These are phyloP conservation scores for Inga leiocalycina DNA, from an alignment of 306 rosid genomes.

Conservation along the genomic window DNA sequence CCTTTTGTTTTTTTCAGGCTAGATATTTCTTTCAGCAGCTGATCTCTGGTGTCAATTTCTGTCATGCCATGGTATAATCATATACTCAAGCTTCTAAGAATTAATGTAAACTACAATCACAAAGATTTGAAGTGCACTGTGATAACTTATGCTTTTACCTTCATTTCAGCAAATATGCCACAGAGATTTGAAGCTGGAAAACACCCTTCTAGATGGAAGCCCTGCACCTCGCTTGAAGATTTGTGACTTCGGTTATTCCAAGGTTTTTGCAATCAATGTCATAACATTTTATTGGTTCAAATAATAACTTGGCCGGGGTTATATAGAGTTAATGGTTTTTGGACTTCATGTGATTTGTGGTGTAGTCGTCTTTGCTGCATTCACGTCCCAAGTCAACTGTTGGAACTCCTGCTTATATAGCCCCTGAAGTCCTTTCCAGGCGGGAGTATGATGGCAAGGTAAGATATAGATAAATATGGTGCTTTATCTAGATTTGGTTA, in stretches of 20 bases:
- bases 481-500: slow-evolving; percentile 25
- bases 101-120: not conserved
- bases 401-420: slow-evolving; percentile 74
- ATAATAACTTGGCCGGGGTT: not conserved
- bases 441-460: slow-evolving; percentile 71
- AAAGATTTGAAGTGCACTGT: not conserved
- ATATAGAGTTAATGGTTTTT: not conserved
- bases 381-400: slow-evolving; percentile 73
- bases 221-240: slow-evolving; percentile 74
- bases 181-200: slow-evolving; percentile 66
- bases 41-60: slow-evolving; percentile 66
- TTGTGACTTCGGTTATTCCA: slow-evolving; percentile 72
- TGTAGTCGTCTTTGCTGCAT: slow-evolving; percentile 68
- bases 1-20: slow-evolving; percentile 46
- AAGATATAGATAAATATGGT: slow-evolving; percentile 13
- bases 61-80: slow-evolving; percentile 58
- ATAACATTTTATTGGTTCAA: slow-evolving; percentile 12
- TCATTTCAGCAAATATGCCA: slow-evolving; percentile 65
- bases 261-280: slow-evolving; percentile 42
- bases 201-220: slow-evolving; percentile 71
- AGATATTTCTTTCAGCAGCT: slow-evolving; percentile 80
- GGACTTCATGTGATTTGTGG: slow-evolving; percentile 14
- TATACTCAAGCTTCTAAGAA: not conserved
- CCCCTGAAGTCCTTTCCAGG: slow-evolving; percentile 73
- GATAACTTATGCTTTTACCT: slow-evolving; percentile 1